Evolutionary conservation across 2,329 filamentous ascomycete genomes (phyloP).

Genomic region (Colletotrichum eremochloae): DNA sequence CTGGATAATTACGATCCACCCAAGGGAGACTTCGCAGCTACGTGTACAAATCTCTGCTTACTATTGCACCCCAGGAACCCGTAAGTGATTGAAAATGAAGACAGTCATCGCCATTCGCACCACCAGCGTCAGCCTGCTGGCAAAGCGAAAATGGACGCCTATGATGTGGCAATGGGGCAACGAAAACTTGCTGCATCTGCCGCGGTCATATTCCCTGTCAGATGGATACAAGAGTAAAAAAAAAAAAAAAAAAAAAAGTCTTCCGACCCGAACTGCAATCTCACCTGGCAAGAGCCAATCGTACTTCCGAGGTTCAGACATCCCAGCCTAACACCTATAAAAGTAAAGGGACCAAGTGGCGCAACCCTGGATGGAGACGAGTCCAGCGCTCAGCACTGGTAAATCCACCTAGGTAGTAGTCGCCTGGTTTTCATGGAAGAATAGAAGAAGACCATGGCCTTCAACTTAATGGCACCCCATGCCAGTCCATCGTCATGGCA

Average conservation of each 20-base stretch:
- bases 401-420: constrained; percentile 14
- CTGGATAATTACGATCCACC: constrained; percentile 7
- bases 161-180: constrained; percentile 11
- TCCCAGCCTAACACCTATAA: constrained; percentile 32
- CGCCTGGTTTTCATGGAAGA: constrained; percentile 8
- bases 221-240: constrained; percentile 17
- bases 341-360: constrained; percentile 30
- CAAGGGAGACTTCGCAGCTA: not conserved
- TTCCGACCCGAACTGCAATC: constrained; percentile 33
- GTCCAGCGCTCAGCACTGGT: constrained; percentile 17
- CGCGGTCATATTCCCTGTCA: constrained; percentile 34
- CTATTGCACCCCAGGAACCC: not conserved
- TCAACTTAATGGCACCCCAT: constrained; percentile 10
- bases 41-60: not conserved
- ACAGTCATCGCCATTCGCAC: not conserved
- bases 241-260: constrained; percentile 26
- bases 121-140: not conserved
- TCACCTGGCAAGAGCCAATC: constrained; percentile 37
- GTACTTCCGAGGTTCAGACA: constrained; percentile 28
- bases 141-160: constrained; percentile 3
- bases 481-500: not conserved
- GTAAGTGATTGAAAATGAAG: not conserved
- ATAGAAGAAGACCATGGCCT: not conserved
- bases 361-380: constrained; percentile 31
- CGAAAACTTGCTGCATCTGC: constrained; percentile 30